Conservation (phyloP, 805 yeast species). For the Saccharomycopsis oosterbeekiorum region DNA sequence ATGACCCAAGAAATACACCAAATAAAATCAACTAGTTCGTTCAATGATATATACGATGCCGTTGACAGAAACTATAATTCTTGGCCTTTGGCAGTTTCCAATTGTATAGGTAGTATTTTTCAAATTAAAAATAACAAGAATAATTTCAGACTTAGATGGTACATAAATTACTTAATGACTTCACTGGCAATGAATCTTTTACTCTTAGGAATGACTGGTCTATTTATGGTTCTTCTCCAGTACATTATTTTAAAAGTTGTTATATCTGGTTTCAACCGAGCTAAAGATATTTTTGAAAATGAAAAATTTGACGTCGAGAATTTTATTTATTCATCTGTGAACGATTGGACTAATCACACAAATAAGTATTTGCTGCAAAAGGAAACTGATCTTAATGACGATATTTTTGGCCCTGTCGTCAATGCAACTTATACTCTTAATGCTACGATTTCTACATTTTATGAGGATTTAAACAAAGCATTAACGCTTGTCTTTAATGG, state of each 20-base stretch:
- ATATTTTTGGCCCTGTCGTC: slow-evolving; percentile 57
- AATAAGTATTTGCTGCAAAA: slow-evolving; percentile 42
- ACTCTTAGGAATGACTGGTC: slow-evolving; percentile 47
- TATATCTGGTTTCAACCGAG: slow-evolving; percentile 16
- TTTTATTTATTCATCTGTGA: slow-evolving; percentile 16
- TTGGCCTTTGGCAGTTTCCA: slow-evolving; percentile 15
- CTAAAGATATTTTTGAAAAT: slow-evolving; percentile 1
- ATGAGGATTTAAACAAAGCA: slow-evolving; percentile 47
- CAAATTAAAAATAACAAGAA: neutral
- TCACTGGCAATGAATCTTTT: slow-evolving; percentile 41
- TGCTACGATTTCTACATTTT: slow-evolving; percentile 47
- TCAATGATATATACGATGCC: slow-evolving; percentile 12
- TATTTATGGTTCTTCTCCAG: slow-evolving; percentile 46
- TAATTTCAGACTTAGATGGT: slow-evolving; percentile 27
- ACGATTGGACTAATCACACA: slow-evolving; percentile 46
- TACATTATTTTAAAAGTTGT: slow-evolving; percentile 32
- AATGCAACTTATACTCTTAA: slow-evolving; percentile 50
- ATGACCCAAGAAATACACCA: slow-evolving; percentile 24
- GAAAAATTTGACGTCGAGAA: slow-evolving; percentile 15
- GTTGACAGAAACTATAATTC: slow-evolving; percentile 10
- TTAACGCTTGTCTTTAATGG: slow-evolving; percentile 52
- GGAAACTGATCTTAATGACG: slow-evolving; percentile 47
- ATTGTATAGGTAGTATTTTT: neutral
- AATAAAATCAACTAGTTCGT: neutral
- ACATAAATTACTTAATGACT: slow-evolving; percentile 38